Base-by-base conservation (phyloP, 805 yeast genomes). In the Candida peoriensis region DNA sequence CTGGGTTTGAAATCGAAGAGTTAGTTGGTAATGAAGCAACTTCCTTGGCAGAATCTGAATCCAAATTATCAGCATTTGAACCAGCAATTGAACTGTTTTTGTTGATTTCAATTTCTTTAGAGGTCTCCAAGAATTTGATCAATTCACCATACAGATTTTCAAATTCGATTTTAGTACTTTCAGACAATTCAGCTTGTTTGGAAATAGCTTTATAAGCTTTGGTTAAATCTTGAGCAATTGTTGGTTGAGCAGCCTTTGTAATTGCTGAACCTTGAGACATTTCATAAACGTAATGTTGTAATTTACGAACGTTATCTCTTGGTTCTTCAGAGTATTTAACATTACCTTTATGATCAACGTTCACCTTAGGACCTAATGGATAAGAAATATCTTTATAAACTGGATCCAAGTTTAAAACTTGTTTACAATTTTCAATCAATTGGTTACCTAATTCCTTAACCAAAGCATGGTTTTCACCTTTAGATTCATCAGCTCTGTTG, bases 261-360 rank as follows among this genome's bases (percentile, higher is more conserved):
- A 86, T 64, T 47, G 78, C 78, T 51, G 95, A 89, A 65, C 98
- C 98, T 55, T 76, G 80, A 35, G 97, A 95, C 97, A 93, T 89
- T 63, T 86, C 95, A 57, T 78, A 75, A 47, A 93, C 97, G 60
- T 93, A 93, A 60, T 89, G 90, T 66, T 93, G 96, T 45, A 93
- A 74, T 61, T 93, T 93, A 65, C 97, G 81, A 44, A 89, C 94
- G 42, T 90, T 76, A 32, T 89, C 85, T 64, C 95, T 84, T 58
- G 86, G 79, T 43, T 73, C 81, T 68, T 93, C 98, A 41, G 77
- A 70, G 64, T 87, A 93, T 40, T 69, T 72, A 55, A 93, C 76
- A 57, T 79, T 84, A 63, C 98, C 98, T 68, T 81, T 86, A 46
- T 78, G 73, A 54, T 85, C 95, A 49, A 93, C 82, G 28, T 76